Evolutionary conservation across 2,329 filamentous ascomycete species (phyloP).

Genomic region (Colletotrichum plurivorum): DNA sequence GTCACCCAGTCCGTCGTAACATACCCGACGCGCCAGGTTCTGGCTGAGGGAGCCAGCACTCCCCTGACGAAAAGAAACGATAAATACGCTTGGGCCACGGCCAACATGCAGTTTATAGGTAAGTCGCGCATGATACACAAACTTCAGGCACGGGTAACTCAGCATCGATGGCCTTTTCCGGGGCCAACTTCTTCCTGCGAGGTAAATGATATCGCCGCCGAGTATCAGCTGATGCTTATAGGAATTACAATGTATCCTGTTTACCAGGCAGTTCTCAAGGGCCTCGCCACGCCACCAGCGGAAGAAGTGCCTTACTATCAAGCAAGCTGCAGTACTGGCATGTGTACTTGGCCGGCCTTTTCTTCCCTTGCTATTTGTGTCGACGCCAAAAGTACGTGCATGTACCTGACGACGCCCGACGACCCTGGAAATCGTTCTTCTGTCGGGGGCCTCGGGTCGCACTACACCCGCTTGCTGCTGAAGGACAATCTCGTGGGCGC

Average conservation of each 20-base stretch:
- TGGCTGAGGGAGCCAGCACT: background rate
- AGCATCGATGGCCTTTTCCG: no score
- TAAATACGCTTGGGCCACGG: constrained; percentile 7
- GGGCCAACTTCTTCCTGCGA: no score
- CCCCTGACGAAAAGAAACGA: background rate
- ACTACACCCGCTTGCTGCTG: background rate
- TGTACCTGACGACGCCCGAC: constrained; percentile 29
- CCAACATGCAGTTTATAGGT: background rate
- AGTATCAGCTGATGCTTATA: background rate
- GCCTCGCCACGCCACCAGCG: constrained; percentile 3
- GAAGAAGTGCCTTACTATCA: constrained; percentile 10
- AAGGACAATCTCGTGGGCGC: constrained; percentile 2
- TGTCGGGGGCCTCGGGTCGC: constrained; percentile 9
- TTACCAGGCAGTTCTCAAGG: constrained; percentile 7
- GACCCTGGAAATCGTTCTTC: constrained; percentile 5
- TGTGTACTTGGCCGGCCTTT: constrained; percentile 18
- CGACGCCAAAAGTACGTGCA: constrained; percentile 13
- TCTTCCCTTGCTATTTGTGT: constrained; percentile 23
- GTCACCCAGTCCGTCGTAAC: constrained; percentile 36
- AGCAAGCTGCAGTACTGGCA: constrained; percentile 11
- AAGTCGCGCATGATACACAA: no score
- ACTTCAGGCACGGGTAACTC: background rate
- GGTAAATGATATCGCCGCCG: no score
- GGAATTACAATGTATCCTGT: constrained; percentile 6
- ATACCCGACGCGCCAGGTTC: constrained; percentile 9